These are phyloP conservation scores for Pleurotus pulmonarius DNA, from an alignment of 768 basidiomycete species.

Conservation along the genomic window DNA sequence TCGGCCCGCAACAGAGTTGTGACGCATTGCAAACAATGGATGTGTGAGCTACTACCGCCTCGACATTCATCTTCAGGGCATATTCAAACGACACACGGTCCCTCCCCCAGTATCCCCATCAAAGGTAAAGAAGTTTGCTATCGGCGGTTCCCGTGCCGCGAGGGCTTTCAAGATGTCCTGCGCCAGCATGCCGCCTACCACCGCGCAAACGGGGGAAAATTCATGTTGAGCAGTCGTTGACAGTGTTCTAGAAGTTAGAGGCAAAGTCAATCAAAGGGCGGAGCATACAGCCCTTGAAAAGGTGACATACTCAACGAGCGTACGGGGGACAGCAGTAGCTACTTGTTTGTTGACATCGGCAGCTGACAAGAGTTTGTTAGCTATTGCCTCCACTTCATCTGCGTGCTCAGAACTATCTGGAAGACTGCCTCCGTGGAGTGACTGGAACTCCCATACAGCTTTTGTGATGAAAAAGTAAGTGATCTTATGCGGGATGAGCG, in stretches of 20 bases:
- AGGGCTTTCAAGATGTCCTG: constrained; percentile 94
- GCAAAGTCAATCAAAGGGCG: constrained; percentile 5
- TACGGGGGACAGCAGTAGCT: constrained; percentile 50
- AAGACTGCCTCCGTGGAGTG: constrained; percentile 47
- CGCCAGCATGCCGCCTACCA: constrained; percentile 90
- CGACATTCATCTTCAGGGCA: constrained; percentile 22
- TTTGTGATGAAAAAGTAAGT: constrained; percentile 2
- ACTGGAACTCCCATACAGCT: constrained; percentile 87
- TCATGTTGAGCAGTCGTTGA: constrained; percentile 73
- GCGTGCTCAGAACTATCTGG: constrained; percentile 47
- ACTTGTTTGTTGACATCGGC: constrained; percentile 73
- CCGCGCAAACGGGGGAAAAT: constrained; percentile 91
- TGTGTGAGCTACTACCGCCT: constrained; percentile 12
- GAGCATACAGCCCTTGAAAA: constrained; percentile 5
- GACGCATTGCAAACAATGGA: not conserved
- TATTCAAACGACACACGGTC: constrained; percentile 56
- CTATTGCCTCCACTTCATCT: constrained; percentile 59
- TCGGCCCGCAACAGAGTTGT: no score
- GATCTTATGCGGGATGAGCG: constrained; percentile 1
- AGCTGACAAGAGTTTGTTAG: constrained; percentile 53
- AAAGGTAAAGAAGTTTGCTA: constrained; percentile 89
- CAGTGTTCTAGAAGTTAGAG: constrained; percentile 47
- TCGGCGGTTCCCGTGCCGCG: constrained; percentile 86
- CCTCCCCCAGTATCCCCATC: constrained; percentile 80
- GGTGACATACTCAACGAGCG: constrained; percentile 57